A percentile compares a stretch with the other conserved stretches of the same genome.
These are phyloP conservation scores for Alisma plantagoaquatica DNA, from an alignment of 106 monocot species.

Conservation along the genomic window DNA sequence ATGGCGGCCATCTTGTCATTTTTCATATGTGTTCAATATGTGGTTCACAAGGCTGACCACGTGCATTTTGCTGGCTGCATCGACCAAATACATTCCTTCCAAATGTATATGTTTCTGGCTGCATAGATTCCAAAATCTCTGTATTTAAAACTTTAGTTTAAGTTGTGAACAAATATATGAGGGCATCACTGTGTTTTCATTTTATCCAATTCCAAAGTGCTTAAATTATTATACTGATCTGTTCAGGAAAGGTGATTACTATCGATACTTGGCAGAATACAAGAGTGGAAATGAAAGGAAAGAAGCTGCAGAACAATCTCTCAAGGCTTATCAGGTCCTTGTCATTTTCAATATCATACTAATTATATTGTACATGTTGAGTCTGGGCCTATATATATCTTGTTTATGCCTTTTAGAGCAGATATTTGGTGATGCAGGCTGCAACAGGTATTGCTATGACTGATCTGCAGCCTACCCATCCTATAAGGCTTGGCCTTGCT, in stretches of 20 bases:
- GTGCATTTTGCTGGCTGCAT: too few species aligned
- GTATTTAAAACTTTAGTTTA: too few species aligned
- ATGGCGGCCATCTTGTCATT: too few species aligned
- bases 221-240: too few species aligned
- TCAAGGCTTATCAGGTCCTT: constrained; percentile 23
- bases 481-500: constrained; percentile 24
- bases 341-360: background rate
- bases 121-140: too few species aligned
- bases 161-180: too few species aligned
- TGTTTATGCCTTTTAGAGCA: background rate
- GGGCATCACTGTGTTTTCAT: too few species aligned
- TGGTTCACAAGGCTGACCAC: too few species aligned
- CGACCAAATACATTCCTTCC: too few species aligned
- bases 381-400: background rate
- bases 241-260: constrained; percentile 27
- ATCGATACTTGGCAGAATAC: constrained; percentile 26
- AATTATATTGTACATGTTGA: background rate
- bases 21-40: too few species aligned
- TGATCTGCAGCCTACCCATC: constrained; percentile 16
- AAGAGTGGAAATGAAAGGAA: constrained; percentile 12
- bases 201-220: too few species aligned
- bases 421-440: constrained; percentile 11
- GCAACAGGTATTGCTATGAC: constrained; percentile 25
- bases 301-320: constrained; percentile 25
- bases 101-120: too few species aligned